Evolutionary conservation across 1,284 basidiomycete genomes (phyloP).

Genomic region (Phellopilus nigrolimitatus): DNA sequence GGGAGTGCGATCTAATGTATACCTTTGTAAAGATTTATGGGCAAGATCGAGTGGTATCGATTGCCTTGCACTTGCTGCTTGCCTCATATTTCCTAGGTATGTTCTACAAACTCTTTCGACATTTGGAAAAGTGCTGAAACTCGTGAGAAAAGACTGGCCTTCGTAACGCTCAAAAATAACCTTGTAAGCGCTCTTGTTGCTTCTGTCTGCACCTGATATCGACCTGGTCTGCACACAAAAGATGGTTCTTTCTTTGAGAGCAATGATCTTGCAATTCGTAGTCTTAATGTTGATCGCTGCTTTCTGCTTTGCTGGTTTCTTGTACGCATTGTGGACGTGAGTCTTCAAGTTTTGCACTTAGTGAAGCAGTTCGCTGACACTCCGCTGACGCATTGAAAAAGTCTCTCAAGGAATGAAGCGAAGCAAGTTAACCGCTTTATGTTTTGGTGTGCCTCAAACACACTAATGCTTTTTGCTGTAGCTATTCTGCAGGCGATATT

Average conservation of each 20-base stretch:
- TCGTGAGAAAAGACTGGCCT: slow-evolving; percentile 63
- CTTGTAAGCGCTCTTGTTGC: slow-evolving; percentile 37
- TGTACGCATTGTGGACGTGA: slow-evolving; percentile 88
- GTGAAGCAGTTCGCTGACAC: slow-evolving; percentile 14
- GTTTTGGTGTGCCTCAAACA: neutral
- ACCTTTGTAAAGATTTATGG: slow-evolving; percentile 42
- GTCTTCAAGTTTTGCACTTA: slow-evolving; percentile 29
- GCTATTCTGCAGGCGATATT: slow-evolving; percentile 38
- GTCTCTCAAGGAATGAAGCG: slow-evolving; percentile 54
- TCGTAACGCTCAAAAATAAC: slow-evolving; percentile 85
- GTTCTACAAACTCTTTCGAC: slow-evolving; percentile 17
- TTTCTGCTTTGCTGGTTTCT: slow-evolving; percentile 86
- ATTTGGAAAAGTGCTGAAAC: neutral
- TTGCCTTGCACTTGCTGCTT: slow-evolving; percentile 73
- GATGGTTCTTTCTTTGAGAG: slow-evolving; percentile 72
- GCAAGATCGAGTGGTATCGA: slow-evolving; percentile 66
- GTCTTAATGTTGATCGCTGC: slow-evolving; percentile 82
- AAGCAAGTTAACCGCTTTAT: slow-evolving; percentile 35
- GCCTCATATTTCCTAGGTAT: slow-evolving; percentile 81
- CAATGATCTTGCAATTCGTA: slow-evolving; percentile 77
- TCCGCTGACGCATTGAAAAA: too few relatives aligned
- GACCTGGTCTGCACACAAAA: neutral
- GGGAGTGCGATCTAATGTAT: neutral
- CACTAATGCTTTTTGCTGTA: slow-evolving; percentile 23
- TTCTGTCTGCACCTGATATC: too few relatives aligned